Percentiles rank a stretch among this genome's conserved stretches.
Conservation (phyloP, 129 eudicot genomes). For the Smallanthus sonchifolius region DNA sequence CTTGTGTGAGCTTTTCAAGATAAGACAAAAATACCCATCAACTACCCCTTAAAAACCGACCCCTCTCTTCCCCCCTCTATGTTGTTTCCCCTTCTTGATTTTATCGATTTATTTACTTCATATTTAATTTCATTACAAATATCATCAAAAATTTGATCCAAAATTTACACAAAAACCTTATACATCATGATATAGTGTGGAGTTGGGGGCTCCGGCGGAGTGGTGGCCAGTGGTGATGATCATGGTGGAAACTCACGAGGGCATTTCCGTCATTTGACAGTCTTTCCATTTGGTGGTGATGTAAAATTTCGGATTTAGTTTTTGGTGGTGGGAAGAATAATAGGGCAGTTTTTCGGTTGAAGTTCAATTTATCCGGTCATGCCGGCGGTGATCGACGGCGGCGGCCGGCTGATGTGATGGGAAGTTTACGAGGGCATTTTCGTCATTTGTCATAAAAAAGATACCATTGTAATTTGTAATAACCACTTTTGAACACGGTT, state of each 20-base stretch:
- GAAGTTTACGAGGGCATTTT: conserved; percentile 17
- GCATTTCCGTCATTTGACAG: conserved; percentile 13
- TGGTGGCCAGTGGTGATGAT: neutral
- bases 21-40: conserved; percentile 38
- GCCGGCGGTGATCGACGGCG: neutral
- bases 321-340: neutral
- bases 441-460: neutral
- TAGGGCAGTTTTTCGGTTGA: too few relatives aligned
- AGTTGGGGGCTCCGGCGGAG: conserved; percentile 1
- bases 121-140: neutral
- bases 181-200: conserved; percentile 8
- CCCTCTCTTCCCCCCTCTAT: conserved; percentile 7
- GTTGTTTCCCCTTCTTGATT: conserved; percentile 18
- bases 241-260: conserved; percentile 9
- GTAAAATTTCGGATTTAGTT: neutral
- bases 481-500: too few relatives aligned
- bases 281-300: neutral
- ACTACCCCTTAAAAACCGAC: conserved; percentile 25
- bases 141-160: neutral
- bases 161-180: conserved; percentile 21
- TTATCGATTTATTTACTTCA: conserved; percentile 13
- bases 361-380: too few relatives aligned
- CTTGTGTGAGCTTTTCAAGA: conserved; percentile 34
- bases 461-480: too few relatives aligned
- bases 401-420: neutral